A percentile compares a stretch with the other conserved stretches of the same genome.
Conservation (phyloP, 202 grass and related monocot genomes). For the Hordeum pubiflorum region DNA sequence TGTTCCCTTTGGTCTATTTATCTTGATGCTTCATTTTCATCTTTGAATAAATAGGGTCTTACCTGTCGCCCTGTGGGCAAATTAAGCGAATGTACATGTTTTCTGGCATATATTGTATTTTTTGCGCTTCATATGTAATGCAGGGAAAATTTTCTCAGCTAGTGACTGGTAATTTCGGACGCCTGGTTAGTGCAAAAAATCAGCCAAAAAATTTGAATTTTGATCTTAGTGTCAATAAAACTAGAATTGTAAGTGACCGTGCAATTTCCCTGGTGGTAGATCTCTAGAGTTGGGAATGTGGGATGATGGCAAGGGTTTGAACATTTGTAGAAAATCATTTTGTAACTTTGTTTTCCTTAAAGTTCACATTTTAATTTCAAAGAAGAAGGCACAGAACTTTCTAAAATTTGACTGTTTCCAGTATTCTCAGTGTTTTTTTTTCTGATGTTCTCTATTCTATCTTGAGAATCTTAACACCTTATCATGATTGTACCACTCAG, state of each 20-base stretch:
- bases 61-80: too few species aligned
- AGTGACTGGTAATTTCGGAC: not conserved
- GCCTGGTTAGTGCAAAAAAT: not conserved
- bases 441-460: conserved; percentile 5
- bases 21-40: too few species aligned
- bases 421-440: not conserved
- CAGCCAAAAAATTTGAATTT: not conserved
- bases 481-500: conserved; percentile 35
- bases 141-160: too few species aligned
- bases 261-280: not conserved
- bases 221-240: not conserved
- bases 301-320: not conserved
- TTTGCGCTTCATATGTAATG: too few species aligned
- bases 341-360: not conserved
- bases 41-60: too few species aligned
- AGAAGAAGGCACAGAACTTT: not conserved
- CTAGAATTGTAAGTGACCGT: not conserved
- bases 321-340: not conserved
- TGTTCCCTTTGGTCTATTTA: too few species aligned
- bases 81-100: too few species aligned
- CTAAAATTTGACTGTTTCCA: not conserved
- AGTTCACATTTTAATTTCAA: not conserved
- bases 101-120: too few species aligned
- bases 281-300: not conserved
- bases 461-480: not conserved